Base-by-base conservation (phyloP, 2,329 filamentous ascomycete genomes). In the Aspergillus neoniger region DNA sequence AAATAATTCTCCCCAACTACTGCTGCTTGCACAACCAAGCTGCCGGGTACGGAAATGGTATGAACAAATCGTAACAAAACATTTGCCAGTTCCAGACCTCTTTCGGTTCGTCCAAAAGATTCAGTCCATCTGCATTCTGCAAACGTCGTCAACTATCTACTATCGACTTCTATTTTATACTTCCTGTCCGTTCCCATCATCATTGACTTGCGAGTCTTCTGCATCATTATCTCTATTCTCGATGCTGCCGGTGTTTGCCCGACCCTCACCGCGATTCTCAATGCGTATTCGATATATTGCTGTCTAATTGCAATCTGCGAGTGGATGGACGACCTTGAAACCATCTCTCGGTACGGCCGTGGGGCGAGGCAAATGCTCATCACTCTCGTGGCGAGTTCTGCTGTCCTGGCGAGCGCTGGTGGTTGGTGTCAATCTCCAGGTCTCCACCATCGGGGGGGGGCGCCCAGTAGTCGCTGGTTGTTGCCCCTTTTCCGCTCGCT, bases 401-500 rank as follows among this genome's bases (percentile, higher is more conserved):
- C 17, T 38, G 36, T 36, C 32, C 51, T 58, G 54, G 52, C 53
- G 54, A 60, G 41, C 53, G 43, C 53, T 47, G 53, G 25, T 55
- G 38, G 30, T 63, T 60, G 54, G 55, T 62, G 63, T 63, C 59
- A 62, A 59, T 65, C 59, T 50, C 64, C 61, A 62, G 49, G 57
- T 60, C 48, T 44, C 61, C 64, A 63, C 61, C 41, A 17, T 30
- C 48, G 41, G 41, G 41, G 41, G 19, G 41, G 19, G 19, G 19
- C 19, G 39, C n/a, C 9, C 39, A 43, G 17, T 58, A 58, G 63
- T 62, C 49, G 41, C 43, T 59, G 30, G 55, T 47, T n/a, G 23
- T 58, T 61, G 47, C 64, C 64, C 64, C 63, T 66, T 63, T 66
- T 62, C 59, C 60, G 50, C 59, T 62, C 15, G 36, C 55, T 55